Evolutionary conservation across 2,329 filamentous ascomycete species (phyloP).

Genomic region (Peltaster fructicola): DNA sequence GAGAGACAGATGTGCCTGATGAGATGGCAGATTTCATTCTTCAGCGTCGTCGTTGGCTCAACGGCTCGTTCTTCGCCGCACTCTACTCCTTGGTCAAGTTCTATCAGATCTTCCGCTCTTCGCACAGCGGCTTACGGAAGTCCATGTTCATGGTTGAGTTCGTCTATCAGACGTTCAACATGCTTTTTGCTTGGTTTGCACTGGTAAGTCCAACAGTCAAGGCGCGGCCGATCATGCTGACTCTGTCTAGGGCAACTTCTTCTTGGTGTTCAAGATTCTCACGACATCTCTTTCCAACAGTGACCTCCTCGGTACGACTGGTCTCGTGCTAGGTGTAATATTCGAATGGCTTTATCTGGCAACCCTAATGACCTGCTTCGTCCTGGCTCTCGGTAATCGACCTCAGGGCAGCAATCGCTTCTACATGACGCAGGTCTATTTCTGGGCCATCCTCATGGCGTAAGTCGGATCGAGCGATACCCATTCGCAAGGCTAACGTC

Average conservation of each 20-base stretch:
- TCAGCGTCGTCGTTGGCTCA: slow-evolving; percentile 90
- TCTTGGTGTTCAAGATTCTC: slow-evolving; percentile 93
- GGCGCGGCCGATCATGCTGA: too few relatives aligned
- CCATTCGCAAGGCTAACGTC: neutral
- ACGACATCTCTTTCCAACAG: slow-evolving; percentile 63
- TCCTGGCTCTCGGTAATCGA: slow-evolving; percentile 82
- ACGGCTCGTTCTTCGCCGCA: slow-evolving; percentile 95
- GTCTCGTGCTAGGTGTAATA: slow-evolving; percentile 66
- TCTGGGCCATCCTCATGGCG: slow-evolving; percentile 93
- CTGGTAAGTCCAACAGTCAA: slow-evolving; percentile 38
- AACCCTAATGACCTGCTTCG: slow-evolving; percentile 84
- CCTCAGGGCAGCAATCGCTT: slow-evolving; percentile 85
- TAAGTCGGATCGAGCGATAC: slow-evolving; percentile 28
- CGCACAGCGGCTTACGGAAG: slow-evolving; percentile 76
- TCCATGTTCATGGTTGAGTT: slow-evolving; percentile 85
- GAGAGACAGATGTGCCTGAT: slow-evolving; percentile 93
- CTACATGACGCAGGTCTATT: slow-evolving; percentile 95
- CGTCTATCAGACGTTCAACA: slow-evolving; percentile 82
- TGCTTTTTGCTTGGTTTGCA: slow-evolving; percentile 97
- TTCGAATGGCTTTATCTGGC: slow-evolving; percentile 95
- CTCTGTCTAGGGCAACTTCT: slow-evolving; percentile 70
- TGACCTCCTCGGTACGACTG: slow-evolving; percentile 55
- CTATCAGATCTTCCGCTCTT: slow-evolving; percentile 86
- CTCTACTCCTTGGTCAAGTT: slow-evolving; percentile 91
- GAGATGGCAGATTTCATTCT: slow-evolving; percentile 88